Base-by-base conservation (phyloP, 208 protist genomes). In the Leishmania arabica region DNA sequence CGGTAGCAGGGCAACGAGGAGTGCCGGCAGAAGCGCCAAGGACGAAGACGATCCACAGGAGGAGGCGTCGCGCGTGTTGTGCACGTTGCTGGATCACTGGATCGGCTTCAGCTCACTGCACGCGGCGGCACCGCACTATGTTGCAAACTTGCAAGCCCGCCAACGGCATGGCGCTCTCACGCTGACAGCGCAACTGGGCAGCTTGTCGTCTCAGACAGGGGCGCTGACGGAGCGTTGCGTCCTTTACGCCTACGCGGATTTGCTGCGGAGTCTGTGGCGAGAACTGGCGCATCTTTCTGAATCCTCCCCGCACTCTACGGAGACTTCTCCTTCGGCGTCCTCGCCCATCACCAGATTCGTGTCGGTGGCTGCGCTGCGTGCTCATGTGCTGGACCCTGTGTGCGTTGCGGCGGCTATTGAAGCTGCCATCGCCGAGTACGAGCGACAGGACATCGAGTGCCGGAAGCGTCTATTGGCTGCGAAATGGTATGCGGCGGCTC, bases 151-250 rank as follows among this genome's bases (percentile, higher is more conserved):
- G 0, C 70, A 68, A n/a, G 58, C 21, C 9, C 73, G 34, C 47
- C 72, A 76, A 11, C 58, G 54, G 66, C 37, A 24, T 3, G 3
- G 47, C 21, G 58, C 49, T 31, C 24, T 69, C 21, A 64, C 13
- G 11, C 42, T 15, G 11, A 42, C 56, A 7, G n/a, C 76, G 47
- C 45, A 79, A 42, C 58, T 21, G 6, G 51, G 47, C 49, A 24
- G 49, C 60, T 40, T 51, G 64, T 58, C 53, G 4, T 24, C 64
- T 17, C 76, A 68, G 21, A 21, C 60, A n/a, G 53, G 27, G 31
- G 77, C 77, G 37, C 70, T 85, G 77, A 70, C 73, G n/a, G 71
- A 78, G 3, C n/a, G 6, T 6, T 53, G 77, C 69, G 77, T 85
- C 31, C 82, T 85, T 27, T 37, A 40, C 34, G 77, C 82, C 47